These are phyloP conservation scores for Cichorium intybus DNA, from an alignment of 140 eudicot species.

Conservation along the genomic window DNA sequence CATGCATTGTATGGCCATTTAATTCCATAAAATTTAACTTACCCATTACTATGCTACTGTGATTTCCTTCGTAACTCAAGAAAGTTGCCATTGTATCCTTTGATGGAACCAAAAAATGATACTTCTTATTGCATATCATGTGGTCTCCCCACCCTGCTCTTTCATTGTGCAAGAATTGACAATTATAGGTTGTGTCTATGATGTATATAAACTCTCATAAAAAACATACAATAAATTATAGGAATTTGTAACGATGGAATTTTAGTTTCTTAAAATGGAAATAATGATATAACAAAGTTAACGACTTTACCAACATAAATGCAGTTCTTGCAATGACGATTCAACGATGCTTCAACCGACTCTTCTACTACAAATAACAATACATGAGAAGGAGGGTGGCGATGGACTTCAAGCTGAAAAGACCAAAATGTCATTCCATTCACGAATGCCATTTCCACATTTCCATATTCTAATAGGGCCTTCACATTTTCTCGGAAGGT, in stretches of 20 bases:
- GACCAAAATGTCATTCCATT: constrained; percentile 82
- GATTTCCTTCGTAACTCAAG: constrained; percentile 46
- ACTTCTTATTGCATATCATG: constrained; percentile 91
- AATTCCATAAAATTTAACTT: constrained; percentile 70
- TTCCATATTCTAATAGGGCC: constrained; percentile 71
- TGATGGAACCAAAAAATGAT: constrained; percentile 90
- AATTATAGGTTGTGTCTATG: neutral
- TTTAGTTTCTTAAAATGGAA: neutral
- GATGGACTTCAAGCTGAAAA: constrained; percentile 84
- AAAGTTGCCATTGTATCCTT: constrained; percentile 70
- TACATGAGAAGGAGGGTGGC: constrained; percentile 60
- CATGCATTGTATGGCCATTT: constrained; percentile 80
- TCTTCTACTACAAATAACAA: constrained; percentile 86
- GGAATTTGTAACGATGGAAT: neutral
- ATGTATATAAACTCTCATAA: neutral
- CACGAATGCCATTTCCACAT: constrained; percentile 48
- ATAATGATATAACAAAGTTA: neutral
- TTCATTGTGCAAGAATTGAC: constrained; percentile 8
- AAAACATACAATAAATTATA: neutral
- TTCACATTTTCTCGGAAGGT: constrained; percentile 70
- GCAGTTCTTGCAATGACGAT: constrained; percentile 81
- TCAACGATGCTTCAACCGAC: constrained; percentile 52
- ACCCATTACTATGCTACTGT: constrained; percentile 39
- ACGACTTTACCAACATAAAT: constrained; percentile 63
- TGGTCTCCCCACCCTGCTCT: constrained; percentile 94